A percentile compares a stretch with the other conserved stretches of the same genome.
These are phyloP conservation scores for Tieghemostelium lacteum DNA, from an alignment of 78 protist genomes.

Conservation along the genomic window DNA sequence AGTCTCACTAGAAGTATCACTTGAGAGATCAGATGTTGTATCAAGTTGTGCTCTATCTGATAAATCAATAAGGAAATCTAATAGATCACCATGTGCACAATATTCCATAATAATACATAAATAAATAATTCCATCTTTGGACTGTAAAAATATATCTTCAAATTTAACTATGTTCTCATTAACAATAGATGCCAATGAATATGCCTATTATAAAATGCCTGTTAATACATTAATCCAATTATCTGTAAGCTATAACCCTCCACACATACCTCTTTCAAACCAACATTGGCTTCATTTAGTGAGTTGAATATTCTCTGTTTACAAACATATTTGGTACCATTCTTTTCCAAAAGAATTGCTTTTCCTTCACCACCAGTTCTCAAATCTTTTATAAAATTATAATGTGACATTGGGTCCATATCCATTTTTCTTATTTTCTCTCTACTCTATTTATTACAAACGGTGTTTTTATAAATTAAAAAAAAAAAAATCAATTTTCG, in stretches of 20 bases:
- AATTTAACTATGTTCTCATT: slow-evolving; percentile 50
- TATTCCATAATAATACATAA: slow-evolving; percentile 45
- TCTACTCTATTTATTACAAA: too few species aligned
- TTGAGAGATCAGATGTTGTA: not conserved
- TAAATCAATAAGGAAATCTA: slow-evolving; percentile 50
- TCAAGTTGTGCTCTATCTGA: not conserved
- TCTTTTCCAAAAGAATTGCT: slow-evolving; percentile 41
- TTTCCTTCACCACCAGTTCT: slow-evolving; percentile 79
- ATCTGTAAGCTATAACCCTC: not conserved
- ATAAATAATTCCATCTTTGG: slow-evolving; percentile 9
- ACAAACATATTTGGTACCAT: slow-evolving; percentile 50
- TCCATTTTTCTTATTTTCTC: too few species aligned
- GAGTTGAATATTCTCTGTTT: slow-evolving; percentile 61
- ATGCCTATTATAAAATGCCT: slow-evolving; percentile 22
- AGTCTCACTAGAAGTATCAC: not conserved
- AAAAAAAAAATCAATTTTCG: too few species aligned
- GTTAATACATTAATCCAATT: not conserved
- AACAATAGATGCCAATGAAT: slow-evolving; percentile 27
- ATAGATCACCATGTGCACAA: slow-evolving; percentile 56
- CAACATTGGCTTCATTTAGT: slow-evolving; percentile 49
- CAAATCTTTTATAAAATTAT: slow-evolving; percentile 26
- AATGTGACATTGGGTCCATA: slow-evolving; percentile 12
- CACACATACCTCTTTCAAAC: slow-evolving; percentile 56
- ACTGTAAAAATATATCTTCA: slow-evolving; percentile 34
- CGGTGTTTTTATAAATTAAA: too few species aligned